A percentile compares a stretch with the other conserved stretches of the same genome.
These are phyloP conservation scores for Suillus lakei DNA, from an alignment of 768 basidiomycete species.

Conservation along the genomic window DNA sequence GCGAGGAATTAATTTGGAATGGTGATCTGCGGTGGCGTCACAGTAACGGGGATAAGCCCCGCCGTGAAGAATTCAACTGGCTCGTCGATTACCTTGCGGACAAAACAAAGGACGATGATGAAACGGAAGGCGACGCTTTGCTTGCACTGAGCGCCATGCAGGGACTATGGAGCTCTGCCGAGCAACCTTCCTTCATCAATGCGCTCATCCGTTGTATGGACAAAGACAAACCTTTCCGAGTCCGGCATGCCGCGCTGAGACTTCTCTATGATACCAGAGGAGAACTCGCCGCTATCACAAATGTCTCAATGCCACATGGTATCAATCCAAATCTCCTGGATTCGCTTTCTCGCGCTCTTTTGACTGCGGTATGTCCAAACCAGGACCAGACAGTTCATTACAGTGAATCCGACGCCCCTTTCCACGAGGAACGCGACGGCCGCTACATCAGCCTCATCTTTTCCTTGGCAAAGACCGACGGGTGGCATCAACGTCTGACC, in stretches of 20 bases:
- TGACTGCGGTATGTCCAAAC: background rate
- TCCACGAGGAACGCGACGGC: background rate
- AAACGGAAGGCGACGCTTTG: background rate
- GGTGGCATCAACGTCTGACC: background rate
- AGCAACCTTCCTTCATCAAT: background rate
- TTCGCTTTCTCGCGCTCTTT: background rate
- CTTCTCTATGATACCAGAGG: background rate
- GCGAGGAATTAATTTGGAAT: background rate
- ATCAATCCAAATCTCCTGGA: background rate
- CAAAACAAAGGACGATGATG: no score
- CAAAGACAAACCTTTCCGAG: background rate
- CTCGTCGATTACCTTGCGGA: background rate
- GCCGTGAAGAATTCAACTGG: background rate
- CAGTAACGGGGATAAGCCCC: background rate
- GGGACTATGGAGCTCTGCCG: background rate
- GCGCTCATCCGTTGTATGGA: background rate
- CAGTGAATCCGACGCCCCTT: background rate
- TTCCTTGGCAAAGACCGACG: background rate
- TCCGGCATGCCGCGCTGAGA: background rate
- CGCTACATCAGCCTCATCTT: background rate
- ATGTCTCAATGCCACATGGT: background rate
- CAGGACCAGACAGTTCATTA: background rate
- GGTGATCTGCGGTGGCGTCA: background rate
- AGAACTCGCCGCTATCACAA: background rate
- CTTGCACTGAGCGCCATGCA: background rate